Conservation (phyloP, 192 early-diverging fungal genomes). For the Entomortierella lignicola region DNA sequence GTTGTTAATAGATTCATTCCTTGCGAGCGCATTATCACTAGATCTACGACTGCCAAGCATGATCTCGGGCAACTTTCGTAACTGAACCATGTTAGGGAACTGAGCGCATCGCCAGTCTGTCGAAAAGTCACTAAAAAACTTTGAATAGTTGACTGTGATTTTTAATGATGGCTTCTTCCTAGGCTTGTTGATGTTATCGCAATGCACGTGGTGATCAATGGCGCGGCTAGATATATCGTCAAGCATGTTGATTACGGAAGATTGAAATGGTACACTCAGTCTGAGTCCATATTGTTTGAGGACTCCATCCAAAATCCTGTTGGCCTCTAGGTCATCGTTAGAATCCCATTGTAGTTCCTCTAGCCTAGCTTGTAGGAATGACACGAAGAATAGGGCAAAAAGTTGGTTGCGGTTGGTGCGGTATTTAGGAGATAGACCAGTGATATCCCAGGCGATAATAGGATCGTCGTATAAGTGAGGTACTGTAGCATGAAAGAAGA, state of each 20-base stretch:
- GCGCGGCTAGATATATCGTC: background rate
- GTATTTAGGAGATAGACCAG: background rate
- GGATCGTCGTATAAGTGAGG: background rate
- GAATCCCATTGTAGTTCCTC: background rate
- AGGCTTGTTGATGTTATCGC: no score
- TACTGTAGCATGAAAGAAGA: constrained; percentile 17
- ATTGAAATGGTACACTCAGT: background rate
- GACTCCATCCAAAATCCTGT: background rate
- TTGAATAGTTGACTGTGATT: background rate
- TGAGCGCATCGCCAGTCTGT: no score
- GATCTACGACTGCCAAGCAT: no score
- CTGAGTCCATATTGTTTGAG: background rate
- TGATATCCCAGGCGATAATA: background rate
- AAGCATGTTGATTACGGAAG: background rate
- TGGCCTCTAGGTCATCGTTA: background rate
- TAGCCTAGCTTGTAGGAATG: background rate
- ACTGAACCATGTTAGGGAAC: no score
- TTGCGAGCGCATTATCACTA: no score
- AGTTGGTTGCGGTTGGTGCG: background rate
- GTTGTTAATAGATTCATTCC: no score
- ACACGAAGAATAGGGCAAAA: background rate
- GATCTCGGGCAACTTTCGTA: no score
- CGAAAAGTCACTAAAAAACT: background rate
- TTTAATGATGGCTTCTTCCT: no score
- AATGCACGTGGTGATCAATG: no score